Evolutionary conservation across 2,329 filamentous ascomycete species (phyloP), one percentile per base, ranked within the genome.

Genomic region (Trichoderma sp.): DNA sequence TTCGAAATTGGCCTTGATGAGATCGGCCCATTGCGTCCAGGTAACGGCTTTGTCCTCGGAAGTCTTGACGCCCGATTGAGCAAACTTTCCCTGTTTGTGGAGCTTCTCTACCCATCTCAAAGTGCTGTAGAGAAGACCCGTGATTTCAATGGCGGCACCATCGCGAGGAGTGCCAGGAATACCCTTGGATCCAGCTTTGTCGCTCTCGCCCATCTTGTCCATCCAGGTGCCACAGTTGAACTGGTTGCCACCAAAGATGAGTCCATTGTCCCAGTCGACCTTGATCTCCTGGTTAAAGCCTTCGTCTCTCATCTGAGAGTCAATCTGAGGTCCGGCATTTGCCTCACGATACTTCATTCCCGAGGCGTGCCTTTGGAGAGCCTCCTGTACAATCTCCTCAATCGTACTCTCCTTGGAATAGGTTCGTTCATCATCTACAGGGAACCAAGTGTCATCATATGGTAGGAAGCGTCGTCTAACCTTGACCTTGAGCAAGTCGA

Each of bases 161-260:
- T 99, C 96, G 75, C 96, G 91, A 58, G 96, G 96, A n/a, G 96
- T 99, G 10, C 94, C 96, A 0, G 96, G 96, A 24, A 97, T 85
- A 61, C 96, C 96, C 82, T 97, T 98, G 76, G 90, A 97, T 70
- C 92, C 91, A 19, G 96, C 96, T 71, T 90, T 92, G 72, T 92
- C 89, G 72, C 94, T 97, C 80, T 99, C 96, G n/a, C 96, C 96
- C 96, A 99, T 99, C 86, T 99, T 99, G 85, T 99, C 96, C 94
- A 97, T 97, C 96, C 96, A 99, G 1, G 96, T 99, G 64, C 96
- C 96, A 75, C 96, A 99, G 80, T 99, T 99, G 81, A 83, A 86
- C 77, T 97, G 94, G 76, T 93, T 98, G 40, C 96, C 96, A 68
- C 96, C 96, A 76, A 96, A 97, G 69, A 99, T 90, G 72, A 99